A percentile compares a stretch with the other conserved stretches of the same genome.
Evolutionary conservation across 2,329 filamentous ascomycete species (phyloP).

Genomic region (Neonectria ditissima): DNA sequence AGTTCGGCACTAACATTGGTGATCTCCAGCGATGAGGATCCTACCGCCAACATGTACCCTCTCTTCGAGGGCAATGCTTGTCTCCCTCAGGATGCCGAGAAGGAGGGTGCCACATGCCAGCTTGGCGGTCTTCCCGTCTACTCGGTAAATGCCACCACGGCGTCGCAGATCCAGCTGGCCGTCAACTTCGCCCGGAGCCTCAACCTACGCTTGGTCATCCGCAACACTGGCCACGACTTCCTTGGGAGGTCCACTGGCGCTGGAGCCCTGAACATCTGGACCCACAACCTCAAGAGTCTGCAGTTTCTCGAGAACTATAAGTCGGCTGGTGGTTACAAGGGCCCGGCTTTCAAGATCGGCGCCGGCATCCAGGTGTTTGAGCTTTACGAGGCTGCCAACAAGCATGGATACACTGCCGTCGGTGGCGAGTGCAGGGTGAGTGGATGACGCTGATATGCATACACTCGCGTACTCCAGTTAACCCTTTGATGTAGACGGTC

Average conservation of each 20-base stretch:
- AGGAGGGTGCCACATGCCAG: slow-evolving; percentile 45
- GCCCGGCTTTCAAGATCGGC: slow-evolving; percentile 65
- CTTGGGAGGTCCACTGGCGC: slow-evolving; percentile 68
- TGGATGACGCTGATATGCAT: background rate
- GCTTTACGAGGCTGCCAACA: slow-evolving; percentile 62
- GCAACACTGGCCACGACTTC: slow-evolving; percentile 62
- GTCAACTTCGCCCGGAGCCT: slow-evolving; percentile 59
- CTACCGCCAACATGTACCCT: slow-evolving; percentile 48
- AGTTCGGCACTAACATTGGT: background rate
- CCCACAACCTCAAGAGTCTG: slow-evolving; percentile 62
- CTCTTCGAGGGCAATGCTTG: slow-evolving; percentile 54
- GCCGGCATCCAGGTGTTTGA: slow-evolving; percentile 66
- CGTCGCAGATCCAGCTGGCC: slow-evolving; percentile 58
- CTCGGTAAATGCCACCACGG: slow-evolving; percentile 54
- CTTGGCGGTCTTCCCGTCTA: slow-evolving; percentile 57
- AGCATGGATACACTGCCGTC: slow-evolving; percentile 60
- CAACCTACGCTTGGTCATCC: slow-evolving; percentile 60
- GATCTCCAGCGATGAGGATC: slow-evolving; percentile 34
- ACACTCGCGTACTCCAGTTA: background rate
- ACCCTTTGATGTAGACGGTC: slow-evolving; percentile 36
- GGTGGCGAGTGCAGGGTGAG: slow-evolving; percentile 61
- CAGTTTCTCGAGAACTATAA: slow-evolving; percentile 41
- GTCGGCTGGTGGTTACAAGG: slow-evolving; percentile 48
- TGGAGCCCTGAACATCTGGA: slow-evolving; percentile 68
- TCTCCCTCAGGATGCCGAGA: slow-evolving; percentile 43